Base-by-base conservation (phyloP, 441 rosid genomes). In the Lepidium campestre region DNA sequence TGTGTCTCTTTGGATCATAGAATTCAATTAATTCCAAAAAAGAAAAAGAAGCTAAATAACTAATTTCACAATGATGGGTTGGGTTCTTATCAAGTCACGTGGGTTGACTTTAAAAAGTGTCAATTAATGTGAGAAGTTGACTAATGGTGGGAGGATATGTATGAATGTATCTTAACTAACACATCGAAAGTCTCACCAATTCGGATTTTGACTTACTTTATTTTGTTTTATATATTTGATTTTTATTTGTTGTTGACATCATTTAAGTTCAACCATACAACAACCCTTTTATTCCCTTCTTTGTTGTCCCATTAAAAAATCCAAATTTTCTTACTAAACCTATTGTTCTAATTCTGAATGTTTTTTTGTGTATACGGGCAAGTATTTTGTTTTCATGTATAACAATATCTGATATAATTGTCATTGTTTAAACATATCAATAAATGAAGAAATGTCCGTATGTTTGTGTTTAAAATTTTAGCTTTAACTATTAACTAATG, bases 121-220 rank as follows among this genome's bases (percentile, higher is more conserved):
- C 62, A 73, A 59, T 73, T 45, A 70, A 73, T 73, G 72, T 35
- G 35, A 58, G 57, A 57, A 66, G 76, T 67, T 67, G 76, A 73
- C 72, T 19, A 10, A 66, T 45, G 17, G 50, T 7, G n/a, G n/a
- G 32, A 59, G 25, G 72, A 65, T 52, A 27, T 52, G 67, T 59
- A 44, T 72, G 63, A 66, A 66, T 42, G 50, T 44, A 23, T 64
- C 42, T 52, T 57, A 34, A 58, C 44, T 10, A 44, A 34, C 40
- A 44, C 35, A 66, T 59, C 7, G 29, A 73, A 66, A 73, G 76
- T 59, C 72, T 73, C 57, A 66, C 57, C 57, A 52, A 34, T 59
- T 36, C 48, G 8, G 44, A 52, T 73, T 65, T 73, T 73, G 76
- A 73, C 76, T 73, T 50, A 35, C 62, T 42, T 57, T 48, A 1